Base-by-base conservation (phyloP, 1,139 yeast species). In the Debaryomycetaceae sp. region DNA sequence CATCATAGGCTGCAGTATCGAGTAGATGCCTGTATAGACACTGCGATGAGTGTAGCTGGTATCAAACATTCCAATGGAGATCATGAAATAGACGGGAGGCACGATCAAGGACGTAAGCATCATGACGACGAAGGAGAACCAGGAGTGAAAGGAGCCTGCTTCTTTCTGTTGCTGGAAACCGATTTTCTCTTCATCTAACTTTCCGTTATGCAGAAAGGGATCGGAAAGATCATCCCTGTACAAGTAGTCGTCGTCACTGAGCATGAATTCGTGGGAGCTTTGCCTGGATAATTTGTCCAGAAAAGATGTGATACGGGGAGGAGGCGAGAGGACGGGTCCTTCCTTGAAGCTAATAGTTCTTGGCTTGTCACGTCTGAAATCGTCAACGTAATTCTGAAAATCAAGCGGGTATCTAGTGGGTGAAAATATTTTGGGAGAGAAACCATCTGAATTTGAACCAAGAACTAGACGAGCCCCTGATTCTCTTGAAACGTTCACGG, bases 81-180 rank as follows among this genome's bases (percentile, higher is more conserved):
- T 42, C 29, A 69, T 50, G 40, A 68, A 67, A 50, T 55, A 70
- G 5, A 70, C 39, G 2, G 76, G 76, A 5, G 75, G 75, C 1
- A 67, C 50, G 7, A 69, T 38, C 20, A 69, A 52, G 2, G 72
- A 73, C 6, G 65, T 17, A 4, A 60, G 38, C 68, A 66, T 59
- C 53, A 68, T 45, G 13, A 51, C 14, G 0, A 42, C 5, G 45
- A 59, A 64, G 36, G 52, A 49, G 6, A 49, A n/a, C 63, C 60
- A 55, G 1, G 60, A 47, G 40, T 53, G 61, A 14, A 42, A 40
- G 17, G 24, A 11, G 24, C 22, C 43, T 31, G 31, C 29, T 41
- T 34, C 31, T 34, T 38, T 34, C 33, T 8, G 14, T 34, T 8
- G 38, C 11, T 33, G 29, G 8, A 9, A 24, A 13, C 42, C 42